Percentiles rank a stretch among this genome's conserved stretches.
phyloP scores from a whole-genome alignment of 2,329 filamentous ascomycete species.

The Pseudovirgaria hyperparasitica region DNA sequence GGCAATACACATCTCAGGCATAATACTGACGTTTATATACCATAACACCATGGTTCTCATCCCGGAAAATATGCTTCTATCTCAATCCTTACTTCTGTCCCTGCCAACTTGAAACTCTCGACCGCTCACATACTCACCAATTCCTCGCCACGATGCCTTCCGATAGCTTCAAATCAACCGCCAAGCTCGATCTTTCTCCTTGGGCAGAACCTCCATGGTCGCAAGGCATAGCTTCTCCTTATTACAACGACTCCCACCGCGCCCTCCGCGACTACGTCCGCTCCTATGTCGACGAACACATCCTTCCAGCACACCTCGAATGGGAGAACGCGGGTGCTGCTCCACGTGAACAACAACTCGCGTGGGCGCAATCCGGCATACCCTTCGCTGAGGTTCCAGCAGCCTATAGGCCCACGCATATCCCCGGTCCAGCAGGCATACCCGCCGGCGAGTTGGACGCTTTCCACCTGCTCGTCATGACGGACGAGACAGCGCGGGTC shows the following conservation, averaged over 20 bases:
- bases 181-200: conserved; percentile 25
- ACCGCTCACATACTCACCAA: no score
- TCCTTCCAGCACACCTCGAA: conserved; percentile 46
- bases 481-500: conserved; percentile 43
- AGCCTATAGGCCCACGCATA: conserved; percentile 28
- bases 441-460: conserved; percentile 22
- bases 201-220: conserved; percentile 37
- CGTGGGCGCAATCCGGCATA: conserved; percentile 29
- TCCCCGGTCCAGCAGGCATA: conserved; percentile 24
- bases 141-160: no score
- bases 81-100: no score
- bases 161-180: no score
- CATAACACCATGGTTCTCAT: no score
- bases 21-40: no score
- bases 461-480: conserved; percentile 35
- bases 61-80: no score
- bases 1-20: no score
- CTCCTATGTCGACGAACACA: conserved; percentile 44
- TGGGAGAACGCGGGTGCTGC: conserved; percentile 45
- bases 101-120: no score
- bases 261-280: conserved; percentile 44
- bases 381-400: conserved; percentile 31
- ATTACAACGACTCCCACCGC: conserved; percentile 51
- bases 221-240: conserved; percentile 40
- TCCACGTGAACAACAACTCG: conserved; percentile 31